Evolutionary conservation across 2,329 filamentous ascomycete genomes (phyloP), one percentile per base, ranked within the genome.

Genomic region (Colletotrichum trifolii): DNA sequence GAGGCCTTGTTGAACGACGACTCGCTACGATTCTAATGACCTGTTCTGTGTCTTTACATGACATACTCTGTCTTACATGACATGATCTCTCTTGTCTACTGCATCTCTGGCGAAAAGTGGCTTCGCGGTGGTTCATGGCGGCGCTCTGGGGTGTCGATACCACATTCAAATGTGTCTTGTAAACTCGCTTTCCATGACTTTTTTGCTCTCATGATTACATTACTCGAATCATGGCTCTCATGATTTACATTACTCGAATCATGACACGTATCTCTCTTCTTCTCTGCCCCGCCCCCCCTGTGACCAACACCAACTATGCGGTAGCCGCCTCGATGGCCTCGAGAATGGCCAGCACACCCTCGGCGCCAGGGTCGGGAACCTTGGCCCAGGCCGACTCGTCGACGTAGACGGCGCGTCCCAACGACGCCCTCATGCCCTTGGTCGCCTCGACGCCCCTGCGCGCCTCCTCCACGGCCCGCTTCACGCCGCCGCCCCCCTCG

Each of bases 361-460:
- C 76, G 6, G 90, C 90, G 35, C 90, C 89, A 3, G 91, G 91
- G 79, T 93, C 91, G 15, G 91, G 90, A n/a, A 92, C 84, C 71
- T 90, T 81, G 77, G 83, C 86, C 81, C 82, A 91, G 42, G 88
- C 89, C 78, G 81, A 85, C 67, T 88, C 85, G 42, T 89, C 90
- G 55, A 93, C 88, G 74, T 94, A 93, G 7, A 93, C 90, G 3
- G 88, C 86, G 56, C 91, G 81, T n/a, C 91, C 91, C 47, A 94
- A 76, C 71, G 86, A 90, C 45, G 91, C 89, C 73, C 89, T 88
- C 90, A 93, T 92, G 33, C 85, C 86, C 77, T 89, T 92, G 33
- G 91, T 94, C 6, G 84, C 83, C 69, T 90, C 87, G 25, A 89
- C 85, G 1, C 89, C 91, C 61, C 86, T 79, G 64, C 83, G 82